phyloP scores from a whole-genome alignment of 2,329 filamentous ascomycete genomes.

The Penicillium olsonii region DNA sequence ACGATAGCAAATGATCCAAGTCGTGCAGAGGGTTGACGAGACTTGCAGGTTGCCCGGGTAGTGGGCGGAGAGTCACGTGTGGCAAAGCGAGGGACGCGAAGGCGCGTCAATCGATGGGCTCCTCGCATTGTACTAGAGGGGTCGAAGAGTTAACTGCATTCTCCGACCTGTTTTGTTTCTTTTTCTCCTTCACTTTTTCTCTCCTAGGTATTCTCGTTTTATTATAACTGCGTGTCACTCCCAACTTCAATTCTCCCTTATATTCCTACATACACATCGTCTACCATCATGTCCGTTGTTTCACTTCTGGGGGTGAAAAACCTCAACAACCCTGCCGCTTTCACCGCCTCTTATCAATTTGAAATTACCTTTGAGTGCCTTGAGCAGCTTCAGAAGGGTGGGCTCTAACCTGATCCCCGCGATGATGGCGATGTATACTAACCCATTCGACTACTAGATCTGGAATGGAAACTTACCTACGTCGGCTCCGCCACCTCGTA shows the following conservation, averaged over 20 bases:
- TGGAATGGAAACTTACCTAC: slow-evolving; percentile 99
- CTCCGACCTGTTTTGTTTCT: slow-evolving; percentile 26
- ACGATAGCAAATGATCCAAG: slow-evolving; percentile 1
- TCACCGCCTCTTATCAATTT: slow-evolving; percentile 90
- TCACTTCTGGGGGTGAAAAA: slow-evolving; percentile 94
- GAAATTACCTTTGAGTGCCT: slow-evolving; percentile 99
- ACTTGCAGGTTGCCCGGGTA: slow-evolving; percentile 10
- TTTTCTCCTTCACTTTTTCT: slow-evolving; percentile 15
- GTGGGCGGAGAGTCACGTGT: slow-evolving; percentile 30
- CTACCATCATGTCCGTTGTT: slow-evolving; percentile 76
- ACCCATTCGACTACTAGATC: slow-evolving; percentile 61
- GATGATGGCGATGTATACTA: slow-evolving; percentile 6
- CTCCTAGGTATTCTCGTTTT: slow-evolving; percentile 6
- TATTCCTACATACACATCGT: slow-evolving; percentile 18
- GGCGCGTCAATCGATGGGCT: slow-evolving; percentile 26
- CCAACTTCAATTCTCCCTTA: slow-evolving; percentile 9
- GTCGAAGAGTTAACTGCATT: slow-evolving; percentile 22
- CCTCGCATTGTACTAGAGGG: slow-evolving; percentile 23
- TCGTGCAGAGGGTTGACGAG: slow-evolving; percentile 1
- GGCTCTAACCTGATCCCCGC: background rate
- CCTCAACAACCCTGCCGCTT: slow-evolving; percentile 93
- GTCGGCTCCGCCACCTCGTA: slow-evolving; percentile 97
- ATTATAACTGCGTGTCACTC: slow-evolving; percentile 11
- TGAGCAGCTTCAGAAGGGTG: slow-evolving; percentile 90
- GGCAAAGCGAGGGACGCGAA: slow-evolving; percentile 31